Evolutionary conservation across 2,329 filamentous ascomycete genomes (phyloP).

Genomic region (Lasiodiplodia gonubiensis): DNA sequence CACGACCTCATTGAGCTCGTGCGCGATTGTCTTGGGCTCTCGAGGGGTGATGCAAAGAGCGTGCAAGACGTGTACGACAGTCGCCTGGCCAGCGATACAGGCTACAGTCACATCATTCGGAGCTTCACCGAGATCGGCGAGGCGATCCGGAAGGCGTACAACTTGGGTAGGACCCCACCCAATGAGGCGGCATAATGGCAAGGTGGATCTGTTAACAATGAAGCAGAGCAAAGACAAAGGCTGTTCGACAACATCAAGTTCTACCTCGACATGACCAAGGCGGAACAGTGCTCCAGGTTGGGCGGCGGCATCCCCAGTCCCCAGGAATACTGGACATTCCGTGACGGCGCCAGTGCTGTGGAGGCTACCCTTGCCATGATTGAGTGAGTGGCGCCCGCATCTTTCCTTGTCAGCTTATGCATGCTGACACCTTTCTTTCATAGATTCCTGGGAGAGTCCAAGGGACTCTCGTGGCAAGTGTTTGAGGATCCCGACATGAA

Average conservation of each 20-base stretch:
- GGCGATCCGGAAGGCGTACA: conserved; percentile 1
- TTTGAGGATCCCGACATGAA: conserved; percentile 8
- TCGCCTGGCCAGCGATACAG: not conserved
- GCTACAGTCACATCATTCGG: not conserved
- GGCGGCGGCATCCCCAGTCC: not conserved
- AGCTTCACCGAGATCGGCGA: not conserved
- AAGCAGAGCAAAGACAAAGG: not conserved
- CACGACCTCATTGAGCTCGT: not conserved
- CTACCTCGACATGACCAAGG: conserved; percentile 1
- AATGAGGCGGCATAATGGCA: not conserved
- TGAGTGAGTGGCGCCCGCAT: not conserved
- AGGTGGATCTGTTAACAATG: not conserved
- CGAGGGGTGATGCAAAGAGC: not conserved
- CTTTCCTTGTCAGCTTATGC: not conserved
- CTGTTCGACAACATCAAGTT: not conserved
- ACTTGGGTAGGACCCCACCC: not conserved
- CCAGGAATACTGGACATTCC: conserved; percentile 3
- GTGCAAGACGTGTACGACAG: not conserved
- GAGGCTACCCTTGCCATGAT: not conserved
- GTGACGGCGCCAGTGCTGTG: conserved; percentile 1
- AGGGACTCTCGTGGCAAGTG: not conserved
- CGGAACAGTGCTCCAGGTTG: not conserved
- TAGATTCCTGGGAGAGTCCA: not conserved
- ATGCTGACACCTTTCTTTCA: not conserved
- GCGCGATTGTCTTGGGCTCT: not conserved